Evolutionary conservation across 2,329 filamentous ascomycete species (phyloP).

Genomic region (Sporothrix mexicana): DNA sequence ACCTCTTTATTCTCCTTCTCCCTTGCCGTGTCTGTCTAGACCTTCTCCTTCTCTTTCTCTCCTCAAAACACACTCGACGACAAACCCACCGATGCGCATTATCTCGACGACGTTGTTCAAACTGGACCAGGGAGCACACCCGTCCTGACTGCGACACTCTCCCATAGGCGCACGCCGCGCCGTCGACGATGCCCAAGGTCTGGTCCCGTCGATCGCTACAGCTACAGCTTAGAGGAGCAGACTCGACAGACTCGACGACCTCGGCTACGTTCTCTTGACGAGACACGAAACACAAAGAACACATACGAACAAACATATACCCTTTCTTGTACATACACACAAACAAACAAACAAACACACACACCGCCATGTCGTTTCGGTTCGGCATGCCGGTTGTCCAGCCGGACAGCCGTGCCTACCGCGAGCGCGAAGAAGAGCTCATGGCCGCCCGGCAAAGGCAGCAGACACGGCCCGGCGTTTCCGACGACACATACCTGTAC

Average conservation of each 20-base stretch:
- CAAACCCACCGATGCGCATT: slow-evolving; percentile 14
- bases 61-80: background rate
- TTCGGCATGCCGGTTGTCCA: slow-evolving; percentile 27
- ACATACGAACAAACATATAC: background rate
- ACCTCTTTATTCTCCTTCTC: background rate
- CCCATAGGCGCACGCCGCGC: background rate
- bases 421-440: slow-evolving; percentile 31
- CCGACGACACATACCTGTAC: slow-evolving; percentile 7
- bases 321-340: background rate
- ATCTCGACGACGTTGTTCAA: slow-evolving; percentile 1
- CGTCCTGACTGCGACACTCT: slow-evolving; percentile 11
- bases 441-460: slow-evolving; percentile 21
- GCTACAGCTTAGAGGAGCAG: background rate
- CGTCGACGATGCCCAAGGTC: slow-evolving; percentile 17
- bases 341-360: background rate
- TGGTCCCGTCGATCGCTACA: background rate
- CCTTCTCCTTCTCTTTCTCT: background rate
- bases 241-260: background rate
- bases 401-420: slow-evolving; percentile 25
- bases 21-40: background rate
- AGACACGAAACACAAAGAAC: background rate
- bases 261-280: background rate
- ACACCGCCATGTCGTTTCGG: slow-evolving; percentile 30
- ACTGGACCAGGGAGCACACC: background rate
- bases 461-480: background rate